These are phyloP conservation scores for Hericium erinaceus DNA, from an alignment of 768 basidiomycete species.

Conservation along the genomic window DNA sequence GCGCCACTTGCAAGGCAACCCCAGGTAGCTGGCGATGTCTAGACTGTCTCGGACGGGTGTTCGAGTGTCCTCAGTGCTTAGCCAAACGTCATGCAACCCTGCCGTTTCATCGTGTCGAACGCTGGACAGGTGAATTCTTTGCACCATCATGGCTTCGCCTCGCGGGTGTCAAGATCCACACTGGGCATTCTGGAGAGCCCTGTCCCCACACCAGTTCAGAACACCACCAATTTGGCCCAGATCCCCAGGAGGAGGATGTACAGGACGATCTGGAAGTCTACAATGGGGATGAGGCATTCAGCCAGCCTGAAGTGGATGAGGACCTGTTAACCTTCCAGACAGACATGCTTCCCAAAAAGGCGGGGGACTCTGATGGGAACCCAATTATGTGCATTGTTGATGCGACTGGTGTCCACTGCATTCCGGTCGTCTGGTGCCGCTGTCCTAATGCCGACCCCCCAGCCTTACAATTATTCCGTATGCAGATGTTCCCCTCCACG, in stretches of 20 bases:
- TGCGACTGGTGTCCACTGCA: not conserved
- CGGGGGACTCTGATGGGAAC: not conserved
- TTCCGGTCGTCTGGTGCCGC: not conserved
- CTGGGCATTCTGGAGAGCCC: not conserved
- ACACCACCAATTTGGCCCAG: not conserved
- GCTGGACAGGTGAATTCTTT: not conserved
- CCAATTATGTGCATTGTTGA: not conserved
- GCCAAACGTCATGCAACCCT: not conserved
- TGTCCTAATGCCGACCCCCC: not conserved
- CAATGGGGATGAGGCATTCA: not conserved
- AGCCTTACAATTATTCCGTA: not conserved
- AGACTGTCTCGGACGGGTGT: no score
- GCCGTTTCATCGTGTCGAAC: not conserved
- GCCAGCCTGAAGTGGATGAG: not conserved
- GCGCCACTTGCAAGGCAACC: no score
- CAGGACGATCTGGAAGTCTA: not conserved
- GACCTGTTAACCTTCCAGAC: not conserved
- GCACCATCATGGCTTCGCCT: not conserved
- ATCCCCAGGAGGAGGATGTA: not conserved
- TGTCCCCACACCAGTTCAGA: not conserved
- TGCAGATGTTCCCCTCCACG: not conserved
- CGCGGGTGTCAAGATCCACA: not conserved
- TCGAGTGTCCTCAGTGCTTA: not conserved
- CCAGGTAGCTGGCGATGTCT: no score
- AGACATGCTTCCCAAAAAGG: not conserved